Evolutionary conservation across 371 early-diverging fungal genomes (phyloP), one percentile per base, ranked within the genome.

Genomic region (Blakeslea trispora): DNA sequence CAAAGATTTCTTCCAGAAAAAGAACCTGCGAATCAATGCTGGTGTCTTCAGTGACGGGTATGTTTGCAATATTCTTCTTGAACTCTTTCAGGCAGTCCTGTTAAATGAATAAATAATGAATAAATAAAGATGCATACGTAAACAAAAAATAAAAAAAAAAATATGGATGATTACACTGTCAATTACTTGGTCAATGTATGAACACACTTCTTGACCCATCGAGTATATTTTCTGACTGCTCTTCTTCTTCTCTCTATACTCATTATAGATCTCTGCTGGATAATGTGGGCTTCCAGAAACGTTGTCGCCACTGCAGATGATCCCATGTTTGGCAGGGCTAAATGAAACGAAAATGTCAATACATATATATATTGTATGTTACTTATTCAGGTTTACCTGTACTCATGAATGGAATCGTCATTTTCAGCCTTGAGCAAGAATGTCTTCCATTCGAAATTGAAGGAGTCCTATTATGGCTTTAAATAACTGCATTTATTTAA

Each of bases 221-320:
- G 48, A 48, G 32, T 48, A 48, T 32, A 34, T 32, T 48, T 48
- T 28, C n/a, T 48, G 48, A 48, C n/a, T 32, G 32, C 32, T 13
- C 18, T 47, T 47, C 31, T 28, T 28, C 28, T 47, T 47, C 31
- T 47, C 17, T 47, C 48, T 47, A 32, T 47, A 47, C 48, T 47
- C 48, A 47, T 47, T 47, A 47, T 47, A 47, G 32, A 47, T 47
- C n/a, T 32, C 48, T 47, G 48, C 48, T 47, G 32, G 48, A 32
- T 47, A 47, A 47, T 47, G 31, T 32, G 48, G 32, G 17, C 48
- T 24, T 18, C 48, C 31, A 47, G 48, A 47, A 47, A 47, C 17
- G 48, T 47, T 47, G 48, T 47, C 48, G 31, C 32, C 32, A 47
- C 31, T 32, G 48, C 48, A 47, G 48, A 47, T 28, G 48, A 32